Base-by-base conservation (phyloP, 2,329 filamentous ascomycete species). In the Cordyceps cicadae region DNA sequence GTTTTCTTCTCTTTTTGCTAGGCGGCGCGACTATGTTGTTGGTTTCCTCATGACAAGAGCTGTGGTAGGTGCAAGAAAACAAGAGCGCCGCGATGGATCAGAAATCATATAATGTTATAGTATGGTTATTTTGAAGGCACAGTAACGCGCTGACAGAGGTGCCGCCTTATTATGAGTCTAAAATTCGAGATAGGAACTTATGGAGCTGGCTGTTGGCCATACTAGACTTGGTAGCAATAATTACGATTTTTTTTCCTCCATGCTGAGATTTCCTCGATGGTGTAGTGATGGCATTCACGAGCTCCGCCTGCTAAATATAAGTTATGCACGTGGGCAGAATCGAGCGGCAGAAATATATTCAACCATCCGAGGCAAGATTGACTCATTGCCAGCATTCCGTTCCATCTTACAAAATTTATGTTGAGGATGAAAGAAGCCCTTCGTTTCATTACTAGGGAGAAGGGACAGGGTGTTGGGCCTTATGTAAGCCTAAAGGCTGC, bases 81-180 rank as follows among this genome's bases (percentile, higher is more conserved):
- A 32, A 14, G 4, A 1, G 15, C 7, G 17, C 15, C 34, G 17
- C 39, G 49, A 37, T 17, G 2, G 3, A 17, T 24, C 12, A 3
- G 12, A 21, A 15, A 54, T 29, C 37, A 59, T 59, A 15, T 59
- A 11, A 41, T 24, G 58, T 60, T 60, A 60, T 60, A 60, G 24
- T 60, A 60, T 60, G 58, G 58, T 60, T 60, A 54, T 60, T 43
- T 60, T 45, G 58, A 60, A 41, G 58, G 51, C 51, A 60, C 51
- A 39, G 32, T 14, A 32, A 49, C 14, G 5, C n/a, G 21, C 15
- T 7, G 41, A 26, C 2, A 24, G 11, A 15, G n/a, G 37, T 60
- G 58, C 51, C 58, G 24, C 43, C 21, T 61, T 61, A 61, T 61
- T 61, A 58, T 57, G 60, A 54, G 46, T 52, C 60, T 58, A 49